phyloP scores from a whole-genome alignment of 176 grass and related monocot species.

The Lolium rigidum region DNA sequence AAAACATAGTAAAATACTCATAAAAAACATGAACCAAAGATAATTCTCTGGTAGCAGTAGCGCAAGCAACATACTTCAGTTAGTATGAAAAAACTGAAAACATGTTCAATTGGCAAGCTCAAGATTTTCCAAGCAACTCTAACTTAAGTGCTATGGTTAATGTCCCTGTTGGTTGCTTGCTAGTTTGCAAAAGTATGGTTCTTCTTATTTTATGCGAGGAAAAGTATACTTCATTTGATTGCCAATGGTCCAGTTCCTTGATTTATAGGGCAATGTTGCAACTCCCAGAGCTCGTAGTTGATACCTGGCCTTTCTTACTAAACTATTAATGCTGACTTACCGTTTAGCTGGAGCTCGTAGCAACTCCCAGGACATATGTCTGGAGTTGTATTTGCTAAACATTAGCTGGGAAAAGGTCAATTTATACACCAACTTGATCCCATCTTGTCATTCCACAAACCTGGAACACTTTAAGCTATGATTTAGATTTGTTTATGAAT shows the following conservation, averaged over 20 bases:
- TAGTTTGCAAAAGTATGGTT: conserved; percentile 5
- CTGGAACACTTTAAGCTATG: neutral
- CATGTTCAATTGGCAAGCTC: neutral
- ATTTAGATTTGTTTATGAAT: neutral
- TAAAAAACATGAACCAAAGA: conserved; percentile 9
- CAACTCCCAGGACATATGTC: neutral
- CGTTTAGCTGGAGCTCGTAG: neutral
- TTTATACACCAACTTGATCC: neutral
- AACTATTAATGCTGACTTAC: neutral
- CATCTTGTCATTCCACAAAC: neutral
- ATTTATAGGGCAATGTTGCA: conserved; percentile 1
- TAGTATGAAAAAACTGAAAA: conserved; percentile 32
- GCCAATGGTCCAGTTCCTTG: neutral
- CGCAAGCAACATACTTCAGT: conserved; percentile 6
- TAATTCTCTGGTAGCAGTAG: conserved; percentile 1
- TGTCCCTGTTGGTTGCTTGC: conserved; percentile 10
- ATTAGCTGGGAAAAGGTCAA: neutral
- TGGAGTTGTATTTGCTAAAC: neutral
- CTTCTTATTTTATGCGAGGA: neutral
- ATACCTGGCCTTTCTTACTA: neutral
- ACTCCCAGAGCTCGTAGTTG: neutral
- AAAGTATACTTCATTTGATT: conserved; percentile 21
- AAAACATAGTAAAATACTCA: conserved; percentile 26
- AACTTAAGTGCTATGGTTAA: conserved; percentile 26
- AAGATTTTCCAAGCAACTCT: neutral